Percentiles rank a stretch among this genome's conserved stretches.
Conservation (phyloP, 106 monocot species). For the Alisma plantagoaquatica region DNA sequence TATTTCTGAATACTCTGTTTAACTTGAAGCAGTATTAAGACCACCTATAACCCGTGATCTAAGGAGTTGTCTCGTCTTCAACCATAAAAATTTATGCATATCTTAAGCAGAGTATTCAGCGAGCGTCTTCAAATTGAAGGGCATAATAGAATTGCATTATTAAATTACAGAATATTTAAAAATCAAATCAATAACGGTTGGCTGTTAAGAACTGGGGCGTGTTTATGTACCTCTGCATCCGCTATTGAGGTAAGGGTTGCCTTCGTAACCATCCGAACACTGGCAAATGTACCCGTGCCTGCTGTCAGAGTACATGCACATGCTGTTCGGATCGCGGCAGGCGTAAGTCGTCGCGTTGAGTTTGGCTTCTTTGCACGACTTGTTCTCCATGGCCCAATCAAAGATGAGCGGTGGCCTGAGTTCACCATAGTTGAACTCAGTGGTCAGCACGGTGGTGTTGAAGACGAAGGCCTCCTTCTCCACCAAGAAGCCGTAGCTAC, state of each 20-base stretch:
- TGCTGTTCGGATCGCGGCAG: constrained; percentile 9
- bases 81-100: too few relatives aligned
- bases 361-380: constrained; percentile 6
- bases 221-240: constrained; percentile 24
- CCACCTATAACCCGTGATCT: too few relatives aligned
- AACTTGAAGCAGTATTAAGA: too few relatives aligned
- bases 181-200: too few relatives aligned
- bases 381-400: constrained; percentile 7
- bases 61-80: too few relatives aligned
- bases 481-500: constrained; percentile 6
- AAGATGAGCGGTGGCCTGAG: background rate
- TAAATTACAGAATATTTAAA: too few relatives aligned
- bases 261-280: constrained; percentile 9
- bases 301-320: background rate
- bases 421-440: background rate
- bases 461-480: background rate
- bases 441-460: too few relatives aligned
- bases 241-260: constrained; percentile 9
- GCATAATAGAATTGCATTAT: too few relatives aligned
- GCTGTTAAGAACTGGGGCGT: too few relatives aligned
- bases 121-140: too few relatives aligned
- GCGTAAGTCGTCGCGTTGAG: background rate
- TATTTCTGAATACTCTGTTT: too few relatives aligned
- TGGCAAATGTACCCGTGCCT: constrained; percentile 7
- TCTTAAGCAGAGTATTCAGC: too few relatives aligned